A percentile compares a stretch with the other conserved stretches of the same genome.
phyloP scores from a whole-genome alignment of 352 stramenopile genomes.

The Globisporangium megalacanthum region DNA sequence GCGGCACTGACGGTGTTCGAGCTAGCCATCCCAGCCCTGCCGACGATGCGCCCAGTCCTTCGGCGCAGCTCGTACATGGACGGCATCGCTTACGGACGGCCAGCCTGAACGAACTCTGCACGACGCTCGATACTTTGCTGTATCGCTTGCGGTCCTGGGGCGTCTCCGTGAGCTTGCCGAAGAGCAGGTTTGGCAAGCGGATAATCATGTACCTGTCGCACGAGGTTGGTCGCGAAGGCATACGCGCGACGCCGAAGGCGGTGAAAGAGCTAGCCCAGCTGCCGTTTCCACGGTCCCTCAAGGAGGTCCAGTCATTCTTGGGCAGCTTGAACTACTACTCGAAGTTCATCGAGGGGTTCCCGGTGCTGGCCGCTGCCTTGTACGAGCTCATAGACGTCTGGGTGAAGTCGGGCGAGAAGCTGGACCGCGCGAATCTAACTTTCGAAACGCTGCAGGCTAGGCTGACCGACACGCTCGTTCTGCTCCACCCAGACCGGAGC shows the following conservation, averaged over 20 bases:
- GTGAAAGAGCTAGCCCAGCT: conserved; percentile 4
- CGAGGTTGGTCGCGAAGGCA: conserved; percentile 3
- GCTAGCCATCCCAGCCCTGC: background rate
- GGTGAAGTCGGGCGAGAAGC: conserved; percentile 3
- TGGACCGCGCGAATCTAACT: background rate
- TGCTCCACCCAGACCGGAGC: conserved; percentile 9
- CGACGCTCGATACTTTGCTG: conserved; percentile 7
- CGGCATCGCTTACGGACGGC: background rate
- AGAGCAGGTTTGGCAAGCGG: conserved; percentile 13
- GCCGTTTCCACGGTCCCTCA: conserved; percentile 12
- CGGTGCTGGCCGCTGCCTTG: conserved; percentile 8
- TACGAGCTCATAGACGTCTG: conserved; percentile 14
- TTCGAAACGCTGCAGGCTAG: conserved; percentile 15
- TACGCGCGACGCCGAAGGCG: conserved; percentile 9
- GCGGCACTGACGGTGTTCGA: background rate
- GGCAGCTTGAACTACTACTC: conserved; percentile 20
- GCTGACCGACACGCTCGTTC: conserved; percentile 6
- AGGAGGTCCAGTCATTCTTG: conserved; percentile 18
- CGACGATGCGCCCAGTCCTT: background rate
- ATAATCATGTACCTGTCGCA: conserved; percentile 16
- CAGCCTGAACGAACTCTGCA: conserved; percentile 8
- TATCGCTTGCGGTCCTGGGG: conserved; percentile 11
- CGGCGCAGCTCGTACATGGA: background rate
- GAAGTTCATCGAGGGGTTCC: conserved; percentile 21
- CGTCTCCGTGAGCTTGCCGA: conserved; percentile 23